Evolutionary conservation across 225 moss, liverwort and hornwort species (phyloP).

Genomic region (Pseudisothecium myosuroides): DNA sequence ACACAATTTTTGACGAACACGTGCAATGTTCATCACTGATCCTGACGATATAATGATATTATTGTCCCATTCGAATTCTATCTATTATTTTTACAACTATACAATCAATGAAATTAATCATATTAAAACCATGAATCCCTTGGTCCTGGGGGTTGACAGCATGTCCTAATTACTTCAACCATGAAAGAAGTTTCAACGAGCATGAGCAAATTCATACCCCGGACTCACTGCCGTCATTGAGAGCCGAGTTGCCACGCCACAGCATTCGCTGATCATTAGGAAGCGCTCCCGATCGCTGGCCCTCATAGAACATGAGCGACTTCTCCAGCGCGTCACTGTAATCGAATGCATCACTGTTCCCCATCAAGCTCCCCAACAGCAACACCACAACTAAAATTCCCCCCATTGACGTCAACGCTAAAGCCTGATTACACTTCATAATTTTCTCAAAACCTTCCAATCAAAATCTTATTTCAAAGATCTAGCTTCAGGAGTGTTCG

Average conservation of each 20-base stretch:
- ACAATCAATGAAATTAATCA: neutral
- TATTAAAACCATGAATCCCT: neutral
- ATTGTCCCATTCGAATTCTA: neutral
- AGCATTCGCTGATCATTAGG: conserved; percentile 22
- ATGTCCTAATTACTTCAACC: neutral
- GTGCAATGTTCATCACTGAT: neutral
- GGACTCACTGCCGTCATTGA: conserved; percentile 12
- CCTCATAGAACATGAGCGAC: conserved; percentile 33
- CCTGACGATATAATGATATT: neutral
- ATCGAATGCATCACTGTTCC: neutral
- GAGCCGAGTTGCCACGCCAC: conserved; percentile 38
- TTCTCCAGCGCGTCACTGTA: conserved; percentile 28
- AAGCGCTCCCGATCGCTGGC: conserved; percentile 35
- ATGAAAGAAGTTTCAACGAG: neutral
- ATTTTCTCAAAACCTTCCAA: neutral
- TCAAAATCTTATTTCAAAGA: neutral
- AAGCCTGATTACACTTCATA: neutral
- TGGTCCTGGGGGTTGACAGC: neutral
- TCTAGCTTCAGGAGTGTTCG: neutral
- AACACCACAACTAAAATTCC: neutral
- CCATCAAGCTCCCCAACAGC: neutral
- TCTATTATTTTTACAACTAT: too few species aligned
- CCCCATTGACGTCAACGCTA: neutral
- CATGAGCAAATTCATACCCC: neutral
- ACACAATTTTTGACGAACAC: neutral